Conservation (phyloP, 148 eudicot species). For the Linanthus parryae region DNA sequence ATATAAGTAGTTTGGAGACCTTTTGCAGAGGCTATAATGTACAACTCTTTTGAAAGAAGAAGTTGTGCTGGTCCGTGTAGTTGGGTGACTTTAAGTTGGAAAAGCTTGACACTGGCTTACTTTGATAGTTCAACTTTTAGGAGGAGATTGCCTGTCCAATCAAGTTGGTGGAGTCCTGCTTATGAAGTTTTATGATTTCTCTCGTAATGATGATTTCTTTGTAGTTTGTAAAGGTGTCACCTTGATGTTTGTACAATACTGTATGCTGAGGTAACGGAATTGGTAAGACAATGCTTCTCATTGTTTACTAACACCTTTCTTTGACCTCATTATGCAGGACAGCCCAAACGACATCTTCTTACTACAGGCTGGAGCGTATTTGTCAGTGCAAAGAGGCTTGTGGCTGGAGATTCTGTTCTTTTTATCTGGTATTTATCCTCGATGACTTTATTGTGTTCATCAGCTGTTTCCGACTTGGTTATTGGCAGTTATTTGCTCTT, state of each 20-base stretch:
- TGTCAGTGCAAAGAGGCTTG: slow-evolving; percentile 94
- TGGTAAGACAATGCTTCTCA: neutral
- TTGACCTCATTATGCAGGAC: slow-evolving; percentile 54
- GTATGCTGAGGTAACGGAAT: neutral
- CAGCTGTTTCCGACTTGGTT: neutral
- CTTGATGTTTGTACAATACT: neutral
- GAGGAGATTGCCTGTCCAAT: too few species aligned
- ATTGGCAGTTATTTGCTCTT: neutral
- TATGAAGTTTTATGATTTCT: too few species aligned
- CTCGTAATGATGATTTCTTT: too few species aligned
- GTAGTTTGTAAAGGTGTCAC: too few species aligned
- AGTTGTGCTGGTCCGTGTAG: too few species aligned
- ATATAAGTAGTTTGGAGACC: too few species aligned
- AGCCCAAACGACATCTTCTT: slow-evolving; percentile 92
- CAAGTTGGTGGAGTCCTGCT: too few species aligned
- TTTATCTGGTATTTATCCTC: slow-evolving; percentile 67
- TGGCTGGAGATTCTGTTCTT: slow-evolving; percentile 95
- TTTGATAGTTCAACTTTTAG: too few species aligned
- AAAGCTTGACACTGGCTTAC: too few species aligned
- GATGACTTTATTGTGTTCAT: neutral
- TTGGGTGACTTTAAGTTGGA: too few species aligned
- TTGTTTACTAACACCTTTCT: slow-evolving; percentile 8
- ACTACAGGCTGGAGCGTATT: slow-evolving; percentile 98
- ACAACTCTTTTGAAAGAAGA: too few species aligned
- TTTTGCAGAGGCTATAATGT: too few species aligned